Conservation (phyloP, 1,284 basidiomycete genomes). For the Boletus albobrunnescens region DNA sequence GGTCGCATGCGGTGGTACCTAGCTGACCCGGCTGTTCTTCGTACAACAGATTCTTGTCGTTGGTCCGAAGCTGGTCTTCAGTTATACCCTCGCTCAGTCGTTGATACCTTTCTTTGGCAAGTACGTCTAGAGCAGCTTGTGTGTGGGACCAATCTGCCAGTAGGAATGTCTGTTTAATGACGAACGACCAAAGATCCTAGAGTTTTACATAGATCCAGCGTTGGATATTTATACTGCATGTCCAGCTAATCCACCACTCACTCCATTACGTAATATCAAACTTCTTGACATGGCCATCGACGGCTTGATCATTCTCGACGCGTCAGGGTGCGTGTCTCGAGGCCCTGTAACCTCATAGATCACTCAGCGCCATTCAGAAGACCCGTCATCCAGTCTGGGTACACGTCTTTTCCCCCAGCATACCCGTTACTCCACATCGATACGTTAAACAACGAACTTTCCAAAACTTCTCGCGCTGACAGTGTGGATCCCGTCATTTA, state of each 20-base stretch:
- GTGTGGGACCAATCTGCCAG: background rate
- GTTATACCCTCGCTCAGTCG: constrained; percentile 94
- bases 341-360: background rate
- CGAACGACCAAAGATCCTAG: background rate
- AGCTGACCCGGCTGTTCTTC: background rate
- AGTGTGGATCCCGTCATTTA: constrained; percentile 71
- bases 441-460: constrained; percentile 71
- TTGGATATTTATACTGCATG: constrained; percentile 8
- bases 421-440: constrained; percentile 87
- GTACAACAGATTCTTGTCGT: constrained; percentile 81
- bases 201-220: constrained; percentile 7
- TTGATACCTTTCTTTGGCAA: constrained; percentile 93
- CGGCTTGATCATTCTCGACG: constrained; percentile 86
- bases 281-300: constrained; percentile 69
- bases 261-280: too few species aligned
- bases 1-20: background rate
- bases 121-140: constrained; percentile 55
- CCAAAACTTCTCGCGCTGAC: constrained; percentile 48
- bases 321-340: constrained; percentile 55
- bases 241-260: constrained; percentile 8
- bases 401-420: constrained; percentile 71
- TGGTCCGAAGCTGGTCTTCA: constrained; percentile 97
- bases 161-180: constrained; percentile 3
- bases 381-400: constrained; percentile 89
- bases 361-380: constrained; percentile 47